These are phyloP conservation scores for Tetrapisispora fleetii DNA, from an alignment of 805 yeast species.

Conservation along the genomic window DNA sequence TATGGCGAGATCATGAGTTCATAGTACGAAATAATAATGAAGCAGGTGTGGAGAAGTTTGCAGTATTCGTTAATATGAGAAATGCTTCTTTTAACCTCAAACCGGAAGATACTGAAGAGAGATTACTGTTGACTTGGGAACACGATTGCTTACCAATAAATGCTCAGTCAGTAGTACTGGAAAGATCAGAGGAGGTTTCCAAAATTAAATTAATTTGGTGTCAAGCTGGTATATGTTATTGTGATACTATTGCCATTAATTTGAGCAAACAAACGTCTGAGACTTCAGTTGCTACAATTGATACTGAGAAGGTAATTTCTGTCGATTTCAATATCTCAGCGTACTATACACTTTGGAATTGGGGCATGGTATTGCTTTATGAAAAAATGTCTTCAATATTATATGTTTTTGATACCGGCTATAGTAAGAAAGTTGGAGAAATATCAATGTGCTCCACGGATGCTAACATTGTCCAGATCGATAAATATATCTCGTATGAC, in stretches of 20 bases:
- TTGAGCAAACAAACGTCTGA: not conserved
- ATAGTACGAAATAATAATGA: not conserved
- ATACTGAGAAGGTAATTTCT: not conserved
- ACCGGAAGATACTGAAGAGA: not conserved
- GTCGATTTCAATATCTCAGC: not conserved
- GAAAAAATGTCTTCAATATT: not conserved
- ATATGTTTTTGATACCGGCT: not conserved
- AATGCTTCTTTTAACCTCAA: not conserved
- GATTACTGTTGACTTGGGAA: not conserved
- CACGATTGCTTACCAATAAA: not conserved
- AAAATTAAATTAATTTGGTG: conserved; percentile 1
- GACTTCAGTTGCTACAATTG: not conserved
- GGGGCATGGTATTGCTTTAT: not conserved
- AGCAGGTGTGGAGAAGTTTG: not conserved
- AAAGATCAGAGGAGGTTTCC: not conserved
- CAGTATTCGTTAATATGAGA: not conserved
- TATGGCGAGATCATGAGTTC: not conserved
- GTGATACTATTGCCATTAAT: not conserved
- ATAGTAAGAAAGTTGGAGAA: not conserved
- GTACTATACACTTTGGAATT: not conserved
- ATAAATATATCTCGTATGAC: too few relatives aligned
- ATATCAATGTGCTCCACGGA: not conserved
- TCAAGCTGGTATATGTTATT: not conserved
- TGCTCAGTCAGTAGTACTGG: not conserved
- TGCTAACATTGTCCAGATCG: not conserved